A percentile compares a stretch with the other conserved stretches of the same genome.
Evolutionary conservation across 441 rosid genomes (phyloP).

Genomic region (Populus trichocarpa): DNA sequence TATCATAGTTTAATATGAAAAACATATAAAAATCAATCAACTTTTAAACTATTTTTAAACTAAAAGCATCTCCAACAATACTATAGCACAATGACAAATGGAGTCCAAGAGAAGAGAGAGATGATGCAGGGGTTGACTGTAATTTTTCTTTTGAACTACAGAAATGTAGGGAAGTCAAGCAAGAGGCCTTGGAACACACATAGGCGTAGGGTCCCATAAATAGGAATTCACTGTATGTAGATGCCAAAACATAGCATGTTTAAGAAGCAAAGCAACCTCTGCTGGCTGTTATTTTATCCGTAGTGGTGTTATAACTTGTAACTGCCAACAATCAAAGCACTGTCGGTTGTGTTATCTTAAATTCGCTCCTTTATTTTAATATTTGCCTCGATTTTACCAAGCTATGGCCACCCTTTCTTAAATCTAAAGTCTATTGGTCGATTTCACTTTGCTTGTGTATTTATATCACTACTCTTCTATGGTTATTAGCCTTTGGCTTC

Average conservation of each 20-base stretch:
- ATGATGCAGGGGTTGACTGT: not conserved
- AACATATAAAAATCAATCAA: too few relatives aligned
- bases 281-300: not conserved
- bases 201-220: not conserved
- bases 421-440: conserved; percentile 8
- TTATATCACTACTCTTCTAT: not conserved
- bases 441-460: not conserved
- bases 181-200: too few relatives aligned
- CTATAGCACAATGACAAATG: not conserved
- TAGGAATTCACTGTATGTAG: conserved; percentile 15
- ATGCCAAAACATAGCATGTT: conserved; percentile 1
- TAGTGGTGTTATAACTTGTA: not conserved
- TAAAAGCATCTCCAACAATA: not conserved
- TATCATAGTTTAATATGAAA: too few relatives aligned
- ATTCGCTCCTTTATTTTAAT: not conserved
- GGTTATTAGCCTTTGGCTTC: not conserved
- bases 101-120: not conserved
- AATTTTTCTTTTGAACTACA: not conserved
- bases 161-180: not conserved
- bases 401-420: conserved; percentile 6
- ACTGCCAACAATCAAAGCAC: conserved; percentile 27
- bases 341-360: conserved; percentile 27
- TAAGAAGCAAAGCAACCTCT: conserved; percentile 12
- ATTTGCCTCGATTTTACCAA: conserved; percentile 17
- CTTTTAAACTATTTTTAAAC: not conserved